Conservation (phyloP, 345 rosid species). For the Salix brachista region DNA sequence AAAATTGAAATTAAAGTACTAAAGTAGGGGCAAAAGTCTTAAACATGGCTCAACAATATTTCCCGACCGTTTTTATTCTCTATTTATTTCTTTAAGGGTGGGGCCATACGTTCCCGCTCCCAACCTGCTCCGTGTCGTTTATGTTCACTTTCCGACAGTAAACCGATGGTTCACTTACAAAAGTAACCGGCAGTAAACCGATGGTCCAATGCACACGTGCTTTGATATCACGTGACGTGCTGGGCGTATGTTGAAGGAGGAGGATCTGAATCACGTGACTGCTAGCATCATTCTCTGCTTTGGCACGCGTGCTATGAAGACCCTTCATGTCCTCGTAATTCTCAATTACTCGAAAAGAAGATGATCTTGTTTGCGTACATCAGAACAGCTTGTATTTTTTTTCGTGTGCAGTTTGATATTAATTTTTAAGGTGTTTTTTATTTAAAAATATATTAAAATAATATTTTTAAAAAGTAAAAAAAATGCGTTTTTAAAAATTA, state of each 20-base stretch:
- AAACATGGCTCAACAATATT: background rate
- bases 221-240: background rate
- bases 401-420: too few relatives aligned
- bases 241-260: background rate
- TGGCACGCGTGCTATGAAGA: too few relatives aligned
- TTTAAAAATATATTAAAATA: too few relatives aligned
- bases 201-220: background rate
- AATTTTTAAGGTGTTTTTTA: too few relatives aligned
- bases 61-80: background rate
- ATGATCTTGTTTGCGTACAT: too few relatives aligned
- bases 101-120: background rate
- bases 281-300: background rate
- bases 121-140: background rate
- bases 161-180: too few relatives aligned
- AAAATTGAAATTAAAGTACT: background rate
- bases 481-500: too few relatives aligned
- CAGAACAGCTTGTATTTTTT: too few relatives aligned
- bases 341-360: too few relatives aligned
- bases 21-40: background rate
- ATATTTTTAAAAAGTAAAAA: too few relatives aligned
- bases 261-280: background rate
- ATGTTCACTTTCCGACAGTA: background rate
- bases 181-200: background rate
- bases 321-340: too few relatives aligned
- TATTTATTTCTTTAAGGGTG: background rate